Evolutionary conservation across 2,329 filamentous ascomycete genomes (phyloP).

Genomic region (Emergomyces pasteurianus): DNA sequence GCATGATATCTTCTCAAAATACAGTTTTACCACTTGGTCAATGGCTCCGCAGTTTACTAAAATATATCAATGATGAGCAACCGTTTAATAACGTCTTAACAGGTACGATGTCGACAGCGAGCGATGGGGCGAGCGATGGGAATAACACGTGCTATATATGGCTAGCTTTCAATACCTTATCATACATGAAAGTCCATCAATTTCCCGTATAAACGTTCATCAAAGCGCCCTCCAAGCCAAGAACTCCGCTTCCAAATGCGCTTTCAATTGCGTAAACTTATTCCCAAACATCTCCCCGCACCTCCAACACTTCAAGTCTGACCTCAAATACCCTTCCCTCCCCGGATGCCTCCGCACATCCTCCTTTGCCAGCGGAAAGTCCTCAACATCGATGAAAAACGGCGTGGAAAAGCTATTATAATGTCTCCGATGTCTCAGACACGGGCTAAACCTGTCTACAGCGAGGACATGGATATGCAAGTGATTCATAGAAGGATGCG

Average conservation of each 20-base stretch:
- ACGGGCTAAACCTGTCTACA: slow-evolving; percentile 60
- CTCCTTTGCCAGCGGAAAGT: slow-evolving; percentile 61
- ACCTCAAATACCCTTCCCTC: slow-evolving; percentile 46
- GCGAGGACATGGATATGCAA: slow-evolving; percentile 83
- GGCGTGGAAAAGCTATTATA: slow-evolving; percentile 84
- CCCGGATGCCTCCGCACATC: slow-evolving; percentile 51
- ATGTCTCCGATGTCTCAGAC: slow-evolving; percentile 69
- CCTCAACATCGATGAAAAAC: slow-evolving; percentile 67
- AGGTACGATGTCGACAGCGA: not conserved
- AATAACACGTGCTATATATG: not conserved
- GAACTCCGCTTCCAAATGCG: slow-evolving; percentile 64
- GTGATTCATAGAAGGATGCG: slow-evolving; percentile 82
- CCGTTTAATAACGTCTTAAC: not conserved
- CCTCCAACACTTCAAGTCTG: slow-evolving; percentile 70
- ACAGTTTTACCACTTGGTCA: not conserved
- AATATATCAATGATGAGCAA: not conserved
- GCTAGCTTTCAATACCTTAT: not conserved
- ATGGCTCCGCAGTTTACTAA: not conserved
- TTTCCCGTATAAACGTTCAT: not conserved
- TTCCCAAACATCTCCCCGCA: slow-evolving; percentile 65
- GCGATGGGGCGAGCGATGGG: no score
- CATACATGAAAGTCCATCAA: not conserved
- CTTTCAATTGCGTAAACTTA: slow-evolving; percentile 60
- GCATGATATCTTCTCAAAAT: not conserved
- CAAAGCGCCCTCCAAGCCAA: slow-evolving; percentile 52